phyloP scores from a whole-genome alignment of 768 basidiomycete genomes.

The Lentinula edodes region DNA sequence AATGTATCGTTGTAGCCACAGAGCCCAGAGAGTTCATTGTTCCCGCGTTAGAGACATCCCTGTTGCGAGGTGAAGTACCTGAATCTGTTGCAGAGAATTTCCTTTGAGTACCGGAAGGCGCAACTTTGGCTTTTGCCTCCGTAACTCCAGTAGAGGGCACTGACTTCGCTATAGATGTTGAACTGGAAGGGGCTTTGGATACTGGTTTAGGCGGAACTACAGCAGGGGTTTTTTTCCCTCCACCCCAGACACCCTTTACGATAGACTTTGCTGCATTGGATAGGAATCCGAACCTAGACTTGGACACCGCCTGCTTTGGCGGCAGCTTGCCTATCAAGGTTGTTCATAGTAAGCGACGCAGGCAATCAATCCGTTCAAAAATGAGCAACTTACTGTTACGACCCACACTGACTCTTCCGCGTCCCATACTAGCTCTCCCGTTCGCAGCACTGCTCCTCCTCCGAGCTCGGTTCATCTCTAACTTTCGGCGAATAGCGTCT shows the following conservation, averaged over 20 bases:
- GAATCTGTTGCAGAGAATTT: not conserved
- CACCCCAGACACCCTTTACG: slow-evolving; percentile 70
- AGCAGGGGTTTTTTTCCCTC: slow-evolving; percentile 33
- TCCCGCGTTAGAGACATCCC: not conserved
- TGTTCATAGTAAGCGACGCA: slow-evolving; percentile 3
- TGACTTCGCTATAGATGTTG: slow-evolving; percentile 6
- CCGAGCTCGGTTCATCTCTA: slow-evolving; percentile 62
- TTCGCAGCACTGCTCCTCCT: slow-evolving; percentile 63
- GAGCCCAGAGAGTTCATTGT: slow-evolving; percentile 6
- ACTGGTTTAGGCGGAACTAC: slow-evolving; percentile 21
- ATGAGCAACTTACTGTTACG: slow-evolving; percentile 32
- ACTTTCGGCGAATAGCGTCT: slow-evolving; percentile 56
- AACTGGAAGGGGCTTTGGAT: slow-evolving; percentile 12
- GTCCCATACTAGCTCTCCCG: slow-evolving; percentile 20
- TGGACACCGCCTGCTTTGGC: slow-evolving; percentile 29
- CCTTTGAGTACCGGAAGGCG: not conserved
- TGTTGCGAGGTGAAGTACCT: not conserved
- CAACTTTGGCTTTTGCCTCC: not conserved
- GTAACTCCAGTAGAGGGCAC: not conserved
- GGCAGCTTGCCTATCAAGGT: slow-evolving; percentile 29
- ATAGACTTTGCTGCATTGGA: slow-evolving; percentile 63
- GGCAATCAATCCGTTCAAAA: not conserved
- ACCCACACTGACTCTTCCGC: slow-evolving; percentile 33
- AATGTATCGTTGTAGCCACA: slow-evolving; percentile 9
- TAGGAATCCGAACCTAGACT: slow-evolving; percentile 66